Conservation (phyloP, 768 basidiomycete species). For the Lactifluus echinatus region DNA sequence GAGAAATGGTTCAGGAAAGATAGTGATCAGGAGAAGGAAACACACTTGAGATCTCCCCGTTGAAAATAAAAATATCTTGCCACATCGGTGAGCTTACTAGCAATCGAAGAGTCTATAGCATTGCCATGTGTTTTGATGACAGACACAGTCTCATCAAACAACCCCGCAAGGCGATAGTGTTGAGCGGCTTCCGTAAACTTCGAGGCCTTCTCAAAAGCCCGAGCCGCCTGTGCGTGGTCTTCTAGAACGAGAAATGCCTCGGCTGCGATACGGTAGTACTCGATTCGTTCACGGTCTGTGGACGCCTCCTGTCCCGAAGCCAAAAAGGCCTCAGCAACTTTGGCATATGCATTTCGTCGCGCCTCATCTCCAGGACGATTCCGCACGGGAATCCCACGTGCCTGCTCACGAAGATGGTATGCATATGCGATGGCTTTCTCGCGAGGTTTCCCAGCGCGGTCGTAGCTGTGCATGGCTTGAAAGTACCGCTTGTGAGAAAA, state of each 20-base stretch:
- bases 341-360: slow-evolving; percentile 31
- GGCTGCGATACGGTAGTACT: slow-evolving; percentile 37
- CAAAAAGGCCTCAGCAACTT: slow-evolving; percentile 44
- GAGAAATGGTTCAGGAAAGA: neutral
- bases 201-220: slow-evolving; percentile 32
- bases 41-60: slow-evolving; percentile 31
- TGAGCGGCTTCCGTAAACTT: slow-evolving; percentile 36
- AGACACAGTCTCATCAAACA: slow-evolving; percentile 42
- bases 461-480: slow-evolving; percentile 48
- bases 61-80: slow-evolving; percentile 41
- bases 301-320: slow-evolving; percentile 30
- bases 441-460: slow-evolving; percentile 35
- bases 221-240: slow-evolving; percentile 35
- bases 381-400: slow-evolving; percentile 28
- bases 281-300: slow-evolving; percentile 21
- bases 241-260: slow-evolving; percentile 38
- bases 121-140: slow-evolving; percentile 32
- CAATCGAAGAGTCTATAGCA: slow-evolving; percentile 28
- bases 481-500: slow-evolving; percentile 40
- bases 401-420: slow-evolving; percentile 46
- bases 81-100: slow-evolving; percentile 31
- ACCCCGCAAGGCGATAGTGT: slow-evolving; percentile 37
- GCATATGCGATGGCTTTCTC: slow-evolving; percentile 43
- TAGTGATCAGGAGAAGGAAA: neutral
- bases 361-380: slow-evolving; percentile 6